These are phyloP conservation scores for Leptographium flavum DNA, from an alignment of 2,329 filamentous ascomycete genomes.

Conservation along the genomic window DNA sequence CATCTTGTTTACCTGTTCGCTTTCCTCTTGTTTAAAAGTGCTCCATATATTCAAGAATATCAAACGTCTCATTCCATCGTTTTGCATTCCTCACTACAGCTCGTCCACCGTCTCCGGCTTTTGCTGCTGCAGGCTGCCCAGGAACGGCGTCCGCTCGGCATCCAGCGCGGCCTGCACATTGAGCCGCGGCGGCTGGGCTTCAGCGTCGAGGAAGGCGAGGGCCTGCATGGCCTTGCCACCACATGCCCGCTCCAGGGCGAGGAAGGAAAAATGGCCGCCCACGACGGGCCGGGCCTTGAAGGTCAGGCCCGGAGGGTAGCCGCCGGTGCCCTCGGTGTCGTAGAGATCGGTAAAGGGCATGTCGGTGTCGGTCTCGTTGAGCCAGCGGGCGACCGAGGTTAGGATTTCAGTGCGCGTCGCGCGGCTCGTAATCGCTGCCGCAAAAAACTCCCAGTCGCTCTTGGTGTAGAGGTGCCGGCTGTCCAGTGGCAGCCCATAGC, in stretches of 20 bases:
- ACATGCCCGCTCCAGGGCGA: constrained; percentile 71
- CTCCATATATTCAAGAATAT: too few relatives aligned
- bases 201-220: constrained; percentile 33
- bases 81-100: too few relatives aligned
- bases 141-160: constrained; percentile 4
- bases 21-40: too few relatives aligned
- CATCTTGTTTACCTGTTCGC: too few relatives aligned
- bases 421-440: constrained; percentile 61
- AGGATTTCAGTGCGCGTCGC: constrained; percentile 57
- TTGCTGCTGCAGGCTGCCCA: too few relatives aligned
- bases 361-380: constrained; percentile 71
- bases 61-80: too few relatives aligned
- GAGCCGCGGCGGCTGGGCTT: constrained; percentile 8
- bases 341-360: constrained; percentile 71
- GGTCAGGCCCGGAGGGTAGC: constrained; percentile 55
- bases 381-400: constrained; percentile 60
- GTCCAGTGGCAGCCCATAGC: constrained; percentile 72
- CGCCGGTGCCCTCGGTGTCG: constrained; percentile 62
- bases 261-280: constrained; percentile 72
- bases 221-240: constrained; percentile 50
- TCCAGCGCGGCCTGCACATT: constrained; percentile 10
- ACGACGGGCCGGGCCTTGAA: constrained; percentile 78
- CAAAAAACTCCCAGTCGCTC: constrained; percentile 85
- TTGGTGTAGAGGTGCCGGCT: constrained; percentile 74
- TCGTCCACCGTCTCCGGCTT: too few relatives aligned